Evolutionary conservation across 805 yeast species (phyloP).

Genomic region (Wickerhamomyces ciferrii): DNA sequence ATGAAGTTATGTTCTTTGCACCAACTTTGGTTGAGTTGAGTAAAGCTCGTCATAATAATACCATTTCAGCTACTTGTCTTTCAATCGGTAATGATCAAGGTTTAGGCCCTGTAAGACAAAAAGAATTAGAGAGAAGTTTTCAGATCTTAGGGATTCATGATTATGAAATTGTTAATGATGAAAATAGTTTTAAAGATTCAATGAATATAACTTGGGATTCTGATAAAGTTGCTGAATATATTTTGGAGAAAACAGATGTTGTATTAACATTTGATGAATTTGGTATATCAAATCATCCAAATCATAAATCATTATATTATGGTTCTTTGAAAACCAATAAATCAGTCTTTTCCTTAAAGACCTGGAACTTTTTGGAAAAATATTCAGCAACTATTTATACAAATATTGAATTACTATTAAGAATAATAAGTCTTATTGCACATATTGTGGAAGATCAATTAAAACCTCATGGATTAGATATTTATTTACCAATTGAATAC

Average conservation of each 20-base stretch:
- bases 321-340: conserved; percentile 28
- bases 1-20: conserved; percentile 95
- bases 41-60: conserved; percentile 42
- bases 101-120: conserved; percentile 55
- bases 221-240: conserved; percentile 30
- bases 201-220: conserved; percentile 64
- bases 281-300: conserved; percentile 88
- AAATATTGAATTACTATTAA: neutral
- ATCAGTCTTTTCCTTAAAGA: conserved; percentile 22
- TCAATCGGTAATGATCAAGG: conserved; percentile 77
- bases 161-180: conserved; percentile 40
- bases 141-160: conserved; percentile 44
- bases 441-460: conserved; percentile 2
- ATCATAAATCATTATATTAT: conserved; percentile 62
- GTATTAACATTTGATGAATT: conserved; percentile 73
- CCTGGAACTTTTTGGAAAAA: conserved; percentile 34
- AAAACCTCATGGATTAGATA: conserved; percentile 8
- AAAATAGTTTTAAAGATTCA: conserved; percentile 55
- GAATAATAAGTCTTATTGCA: conserved; percentile 1
- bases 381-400: conserved; percentile 36
- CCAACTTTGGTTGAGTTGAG: conserved; percentile 62
- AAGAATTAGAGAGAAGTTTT: conserved; percentile 56
- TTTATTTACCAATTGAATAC: conserved; percentile 20
- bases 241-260: conserved; percentile 30
- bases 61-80: conserved; percentile 58